Conservation (phyloP, 306 rosid species). For the Abrus precatorius region DNA sequence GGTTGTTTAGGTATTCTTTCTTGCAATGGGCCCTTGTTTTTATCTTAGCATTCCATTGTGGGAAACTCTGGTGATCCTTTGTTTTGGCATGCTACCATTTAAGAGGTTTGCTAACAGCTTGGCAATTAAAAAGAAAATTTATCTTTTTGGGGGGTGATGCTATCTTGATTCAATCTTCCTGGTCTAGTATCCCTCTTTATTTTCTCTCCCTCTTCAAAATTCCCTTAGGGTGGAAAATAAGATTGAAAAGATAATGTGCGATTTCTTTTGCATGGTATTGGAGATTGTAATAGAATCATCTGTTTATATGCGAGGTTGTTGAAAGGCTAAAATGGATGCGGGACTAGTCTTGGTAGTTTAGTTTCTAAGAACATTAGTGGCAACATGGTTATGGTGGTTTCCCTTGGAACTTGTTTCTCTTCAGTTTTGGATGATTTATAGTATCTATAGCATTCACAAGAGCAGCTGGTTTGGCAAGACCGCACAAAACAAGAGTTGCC, state of each 20-base stretch:
- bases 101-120: constrained; percentile 10
- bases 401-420: constrained; percentile 1
- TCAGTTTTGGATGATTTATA: background rate
- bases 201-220: constrained; percentile 14
- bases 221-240: background rate
- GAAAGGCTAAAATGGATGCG: constrained; percentile 1
- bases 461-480: background rate
- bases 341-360: background rate
- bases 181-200: background rate
- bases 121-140: constrained; percentile 12
- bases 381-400: background rate
- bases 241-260: background rate
- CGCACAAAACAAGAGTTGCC: too few relatives aligned
- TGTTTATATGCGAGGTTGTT: constrained; percentile 11
- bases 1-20: background rate
- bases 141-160: background rate
- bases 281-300: background rate
- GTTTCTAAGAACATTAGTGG: constrained; percentile 26
- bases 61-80: background rate
- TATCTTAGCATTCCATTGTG: constrained; percentile 20
- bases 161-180: constrained; percentile 3
- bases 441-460: background rate
- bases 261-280: background rate
- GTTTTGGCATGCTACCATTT: constrained; percentile 10
- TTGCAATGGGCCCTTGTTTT: constrained; percentile 14